Base-by-base conservation (phyloP, 768 basidiomycete species). In the Sporobolomyces pararoseus region DNA sequence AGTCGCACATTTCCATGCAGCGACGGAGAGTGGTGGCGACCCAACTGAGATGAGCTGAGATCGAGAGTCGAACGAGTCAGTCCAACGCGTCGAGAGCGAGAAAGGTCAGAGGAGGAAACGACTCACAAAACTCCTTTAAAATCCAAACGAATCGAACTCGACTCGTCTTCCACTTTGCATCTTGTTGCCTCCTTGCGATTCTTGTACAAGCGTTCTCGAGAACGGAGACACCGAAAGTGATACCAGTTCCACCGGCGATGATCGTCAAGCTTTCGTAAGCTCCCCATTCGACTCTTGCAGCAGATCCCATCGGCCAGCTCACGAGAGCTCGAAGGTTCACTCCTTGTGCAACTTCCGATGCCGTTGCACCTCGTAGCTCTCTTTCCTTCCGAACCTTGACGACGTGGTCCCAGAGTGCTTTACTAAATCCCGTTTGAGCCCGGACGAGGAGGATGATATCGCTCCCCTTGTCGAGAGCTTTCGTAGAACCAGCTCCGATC, bases 111-210 rank as follows among this genome's bases (percentile, higher is more conserved):
- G 52, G 29, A 39, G 54, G 44, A 27, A 29, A 32, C 44, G 29
- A 81, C 87, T 79, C 66, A 89, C 88, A 83, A 75, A 86, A 89
- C 75, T 90, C 89, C 46, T 88, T 83, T 27, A 89, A 81, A 51
- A 89, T 83, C 89, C 89, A 90, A 4, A 90, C 83, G 71, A 90
- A 89, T 23, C 89, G 82, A 0, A 89, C 83, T 7, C 89, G 82
- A 37, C 75, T 79, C 9, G 84, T 85, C 50, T 79, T 80, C 64
- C 57, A 65, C 58, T 61, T 62, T 16, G n/a, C 14, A 7, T 63
- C 63, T 80, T 83, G 79, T 73, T 39, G 78, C 79, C 10, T 65
- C 76, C 63, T 70, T 25, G 17, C 76, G 74, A 74, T 62, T 25
- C 68, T 25, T 25, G 65, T 59, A 34, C 72, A 74, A 4, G 68